These are phyloP conservation scores for Zangia roseola DNA, from an alignment of 768 basidiomycete species.

Conservation along the genomic window DNA sequence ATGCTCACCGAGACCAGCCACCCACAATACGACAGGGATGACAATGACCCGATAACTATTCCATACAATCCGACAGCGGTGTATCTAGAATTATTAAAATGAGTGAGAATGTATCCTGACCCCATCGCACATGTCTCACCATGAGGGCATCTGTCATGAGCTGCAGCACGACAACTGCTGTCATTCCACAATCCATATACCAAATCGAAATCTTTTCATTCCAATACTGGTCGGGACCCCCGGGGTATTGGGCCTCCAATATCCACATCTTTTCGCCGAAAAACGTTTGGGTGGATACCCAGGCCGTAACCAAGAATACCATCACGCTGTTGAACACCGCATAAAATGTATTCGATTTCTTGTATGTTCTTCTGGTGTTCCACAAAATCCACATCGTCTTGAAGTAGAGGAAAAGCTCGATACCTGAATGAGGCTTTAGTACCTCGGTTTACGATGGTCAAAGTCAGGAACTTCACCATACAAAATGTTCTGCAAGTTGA, in stretches of 20 bases:
- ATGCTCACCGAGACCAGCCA: constrained; percentile 10
- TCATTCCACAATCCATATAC: constrained; percentile 16
- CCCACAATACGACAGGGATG: constrained; percentile 13
- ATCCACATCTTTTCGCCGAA: constrained; percentile 32
- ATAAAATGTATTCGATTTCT: constrained; percentile 6
- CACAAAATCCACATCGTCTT: constrained; percentile 10
- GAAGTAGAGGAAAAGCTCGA: constrained; percentile 18
- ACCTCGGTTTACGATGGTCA: not conserved
- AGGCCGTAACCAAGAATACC: constrained; percentile 29
- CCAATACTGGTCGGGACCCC: constrained; percentile 29
- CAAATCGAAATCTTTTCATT: constrained; percentile 13
- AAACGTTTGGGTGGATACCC: constrained; percentile 10
- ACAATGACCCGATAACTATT: constrained; percentile 1
- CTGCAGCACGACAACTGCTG: constrained; percentile 22
- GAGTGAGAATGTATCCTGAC: not conserved
- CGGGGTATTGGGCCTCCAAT: constrained; percentile 25
- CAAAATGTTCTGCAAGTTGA: not conserved
- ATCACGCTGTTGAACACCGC: constrained; percentile 15
- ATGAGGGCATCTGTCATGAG: constrained; percentile 29
- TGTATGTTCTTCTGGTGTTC: not conserved
- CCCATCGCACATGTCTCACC: constrained; percentile 19
- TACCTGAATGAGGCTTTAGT: constrained; percentile 4
- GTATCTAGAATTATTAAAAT: constrained; percentile 25
- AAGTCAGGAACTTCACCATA: not conserved
- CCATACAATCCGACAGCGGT: constrained; percentile 38